Evolutionary conservation across 306 rosid species (phyloP).

Genomic region (Dalbergia cochinchinensis): DNA sequence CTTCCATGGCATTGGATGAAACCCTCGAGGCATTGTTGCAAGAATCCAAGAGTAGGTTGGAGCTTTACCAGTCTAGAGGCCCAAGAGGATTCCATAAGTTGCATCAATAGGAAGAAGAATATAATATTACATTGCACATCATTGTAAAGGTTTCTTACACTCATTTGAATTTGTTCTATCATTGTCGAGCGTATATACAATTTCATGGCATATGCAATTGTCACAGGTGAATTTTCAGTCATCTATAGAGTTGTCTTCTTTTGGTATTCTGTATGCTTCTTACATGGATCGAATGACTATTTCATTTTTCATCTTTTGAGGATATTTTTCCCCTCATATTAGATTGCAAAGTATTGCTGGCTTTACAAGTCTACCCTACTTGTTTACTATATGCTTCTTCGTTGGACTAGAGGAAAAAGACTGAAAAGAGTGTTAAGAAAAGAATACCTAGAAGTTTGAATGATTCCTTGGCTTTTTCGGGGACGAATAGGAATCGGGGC

Average conservation of each 20-base stretch:
- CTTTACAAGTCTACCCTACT: neutral
- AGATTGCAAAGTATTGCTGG: neutral
- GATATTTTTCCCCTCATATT: neutral
- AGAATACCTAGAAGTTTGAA: constrained; percentile 17
- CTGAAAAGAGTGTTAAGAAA: neutral
- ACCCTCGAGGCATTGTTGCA: constrained; percentile 60
- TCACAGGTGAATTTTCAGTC: constrained; percentile 10
- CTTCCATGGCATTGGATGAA: constrained; percentile 67
- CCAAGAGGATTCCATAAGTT: constrained; percentile 73
- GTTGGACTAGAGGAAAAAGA: constrained; percentile 19
- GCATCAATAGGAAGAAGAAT: constrained; percentile 39
- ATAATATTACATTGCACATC: constrained; percentile 9
- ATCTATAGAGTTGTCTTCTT: constrained; percentile 8
- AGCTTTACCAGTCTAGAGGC: constrained; percentile 91
- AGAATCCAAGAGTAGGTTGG: constrained; percentile 81
- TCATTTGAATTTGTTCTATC: constrained; percentile 41
- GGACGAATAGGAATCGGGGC: constrained; percentile 15
- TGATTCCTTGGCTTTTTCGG: constrained; percentile 21
- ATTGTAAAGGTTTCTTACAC: constrained; percentile 11
- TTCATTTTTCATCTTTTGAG: constrained; percentile 2
- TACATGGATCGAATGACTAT: neutral
- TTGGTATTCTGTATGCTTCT: neutral
- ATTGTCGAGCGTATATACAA: constrained; percentile 56
- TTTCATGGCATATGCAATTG: constrained; percentile 37
- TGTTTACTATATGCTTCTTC: constrained; percentile 18